A percentile compares a stretch with the other conserved stretches of the same genome.
Evolutionary conservation across 2,329 filamentous ascomycete species (phyloP).

Genomic region (Epichloe uncinata): DNA sequence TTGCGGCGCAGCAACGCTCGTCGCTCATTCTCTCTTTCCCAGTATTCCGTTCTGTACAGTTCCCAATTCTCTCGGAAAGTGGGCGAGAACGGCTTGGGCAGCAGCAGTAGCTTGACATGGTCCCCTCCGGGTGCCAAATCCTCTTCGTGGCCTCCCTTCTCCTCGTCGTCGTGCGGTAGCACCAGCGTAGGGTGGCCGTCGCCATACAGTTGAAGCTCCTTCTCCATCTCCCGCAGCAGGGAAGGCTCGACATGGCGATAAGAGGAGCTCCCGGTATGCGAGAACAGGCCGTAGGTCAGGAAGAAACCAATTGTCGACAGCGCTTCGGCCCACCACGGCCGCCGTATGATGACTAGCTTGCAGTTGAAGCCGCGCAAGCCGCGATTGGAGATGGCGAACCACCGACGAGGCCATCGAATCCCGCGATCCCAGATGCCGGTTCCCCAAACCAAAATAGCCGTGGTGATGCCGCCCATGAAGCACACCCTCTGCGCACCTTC

Average conservation of each 20-base stretch:
- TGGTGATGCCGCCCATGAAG: conserved; percentile 82
- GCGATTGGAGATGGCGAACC: conserved; percentile 80
- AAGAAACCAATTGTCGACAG: conserved; percentile 62
- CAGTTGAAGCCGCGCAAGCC: conserved; percentile 88
- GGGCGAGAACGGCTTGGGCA: conserved; percentile 89
- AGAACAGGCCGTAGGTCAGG: conserved; percentile 62
- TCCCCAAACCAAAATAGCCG: conserved; percentile 75
- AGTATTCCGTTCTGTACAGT: conserved; percentile 84
- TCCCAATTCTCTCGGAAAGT: conserved; percentile 97
- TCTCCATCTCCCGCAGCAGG: conserved; percentile 46
- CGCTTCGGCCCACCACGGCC: conserved; percentile 69
- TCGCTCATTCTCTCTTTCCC: conserved; percentile 91
- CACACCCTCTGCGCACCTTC: conserved; percentile 84
- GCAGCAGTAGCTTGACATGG: conserved; percentile 76
- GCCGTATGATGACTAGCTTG: conserved; percentile 81
- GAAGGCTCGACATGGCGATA: conserved; percentile 66
- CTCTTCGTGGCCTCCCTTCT: conserved; percentile 64
- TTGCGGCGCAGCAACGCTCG: conserved; percentile 58
- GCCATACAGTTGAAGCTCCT: conserved; percentile 36
- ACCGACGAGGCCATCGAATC: conserved; percentile 83
- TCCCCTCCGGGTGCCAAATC: conserved; percentile 84
- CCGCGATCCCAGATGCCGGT: conserved; percentile 95
- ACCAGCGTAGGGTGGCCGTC: conserved; percentile 29
- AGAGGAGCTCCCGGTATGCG: conserved; percentile 50
- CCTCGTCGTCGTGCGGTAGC: conserved; percentile 39